Evolutionary conservation across 306 rosid species (phyloP), one percentile per base, ranked within the genome.

Genomic region (Gleditsia sinensis): DNA sequence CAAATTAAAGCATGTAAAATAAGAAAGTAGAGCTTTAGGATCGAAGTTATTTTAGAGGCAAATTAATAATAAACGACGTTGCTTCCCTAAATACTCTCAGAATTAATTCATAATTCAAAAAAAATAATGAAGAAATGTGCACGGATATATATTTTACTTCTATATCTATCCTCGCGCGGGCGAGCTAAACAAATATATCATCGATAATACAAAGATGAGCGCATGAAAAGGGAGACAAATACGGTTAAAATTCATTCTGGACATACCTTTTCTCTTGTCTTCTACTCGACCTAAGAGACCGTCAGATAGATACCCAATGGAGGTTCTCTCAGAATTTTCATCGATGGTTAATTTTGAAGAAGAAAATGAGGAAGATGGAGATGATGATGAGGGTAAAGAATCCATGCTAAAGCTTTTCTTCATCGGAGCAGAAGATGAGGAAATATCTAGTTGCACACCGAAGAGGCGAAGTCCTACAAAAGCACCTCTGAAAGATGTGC

Each of bases 351-450:
- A 24, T 61, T 84, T 71, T 13, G 92, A 79, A 0, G 86, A 78
- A 12, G 71, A 80, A 8, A 32, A 76, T 8, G 84, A 79, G 19
- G 83, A 75, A 14, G 90, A 59, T 0, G 86, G 54, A 7, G 85
- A 79, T 0, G 84, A 78, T n/a, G 90, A 83, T 3, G 87, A 40
- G 36, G 87, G 75, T 24, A 90, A 75, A 68, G 87, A 90, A 72
- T 84, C 91, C 85, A 86, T 75, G 81, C 93, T 86, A 9, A 86
- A 83, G 49, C 92, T 90, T 69, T 90, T 90, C 83, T 86, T 90
- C 63, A 88, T 78, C 40, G 81, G 50, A 73, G 55, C 61, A 61
- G 65, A 78, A 64, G 67, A 61, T 16, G 75, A 71, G 3, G 74
- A 51, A 16, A 74, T 19, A 39, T 85, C 92, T 6, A 90, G 78